phyloP scores from a whole-genome alignment of 805 yeast species.

The Pichia scutulata region DNA sequence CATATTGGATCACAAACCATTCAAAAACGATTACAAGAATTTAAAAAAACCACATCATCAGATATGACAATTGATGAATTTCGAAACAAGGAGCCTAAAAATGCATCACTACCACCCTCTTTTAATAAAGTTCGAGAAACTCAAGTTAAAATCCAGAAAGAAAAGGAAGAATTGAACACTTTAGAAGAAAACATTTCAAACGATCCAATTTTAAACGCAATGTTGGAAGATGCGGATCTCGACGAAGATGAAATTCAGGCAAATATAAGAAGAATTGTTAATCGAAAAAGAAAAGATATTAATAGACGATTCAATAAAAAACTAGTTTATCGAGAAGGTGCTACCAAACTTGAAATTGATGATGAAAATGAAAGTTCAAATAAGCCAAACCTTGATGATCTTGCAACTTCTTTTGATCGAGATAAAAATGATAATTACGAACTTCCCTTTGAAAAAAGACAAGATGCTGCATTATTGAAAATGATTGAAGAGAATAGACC shows the following conservation, averaged over 20 bases:
- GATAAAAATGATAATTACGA: background rate
- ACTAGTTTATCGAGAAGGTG: slow-evolving; percentile 14
- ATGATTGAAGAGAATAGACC: slow-evolving; percentile 43
- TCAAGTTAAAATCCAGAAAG: slow-evolving; percentile 31
- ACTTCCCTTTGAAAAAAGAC: slow-evolving; percentile 11
- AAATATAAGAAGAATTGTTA: slow-evolving; percentile 25
- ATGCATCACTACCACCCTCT: slow-evolving; percentile 75
- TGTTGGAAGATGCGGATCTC: slow-evolving; percentile 36
- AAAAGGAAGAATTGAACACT: slow-evolving; percentile 26
- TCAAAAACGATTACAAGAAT: slow-evolving; percentile 84
- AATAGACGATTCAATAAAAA: slow-evolving; percentile 10
- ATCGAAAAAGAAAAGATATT: slow-evolving; percentile 21
- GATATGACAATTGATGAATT: slow-evolving; percentile 65
- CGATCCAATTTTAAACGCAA: slow-evolving; percentile 38
- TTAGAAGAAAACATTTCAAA: slow-evolving; percentile 33
- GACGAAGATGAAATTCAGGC: slow-evolving; percentile 38
- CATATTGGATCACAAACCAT: slow-evolving; percentile 93
- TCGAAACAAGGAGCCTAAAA: slow-evolving; percentile 37
- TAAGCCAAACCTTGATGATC: slow-evolving; percentile 6
- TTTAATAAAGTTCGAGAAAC: slow-evolving; percentile 52
- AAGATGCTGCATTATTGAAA: slow-evolving; percentile 23
- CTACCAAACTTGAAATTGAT: slow-evolving; percentile 5
- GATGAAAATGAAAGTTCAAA: slow-evolving; percentile 10
- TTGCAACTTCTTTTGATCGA: background rate
- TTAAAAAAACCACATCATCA: slow-evolving; percentile 70